Evolutionary conservation across 2,329 filamentous ascomycete genomes (phyloP).

Genomic region (Hirsutella rhossiliensis): DNA sequence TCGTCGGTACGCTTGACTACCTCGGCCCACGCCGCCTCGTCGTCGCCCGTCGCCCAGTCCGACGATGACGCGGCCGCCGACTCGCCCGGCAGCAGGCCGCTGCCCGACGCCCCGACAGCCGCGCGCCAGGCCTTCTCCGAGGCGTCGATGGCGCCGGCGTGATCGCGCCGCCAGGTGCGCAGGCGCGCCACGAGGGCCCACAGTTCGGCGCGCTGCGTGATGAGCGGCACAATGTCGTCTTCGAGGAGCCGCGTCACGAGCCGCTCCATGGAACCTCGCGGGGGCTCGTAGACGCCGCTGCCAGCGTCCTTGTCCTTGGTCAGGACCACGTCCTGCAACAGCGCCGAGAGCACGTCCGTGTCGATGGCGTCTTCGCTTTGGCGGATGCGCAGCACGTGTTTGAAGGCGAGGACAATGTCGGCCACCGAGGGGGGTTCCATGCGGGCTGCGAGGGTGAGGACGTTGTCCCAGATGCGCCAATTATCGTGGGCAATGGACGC

Average conservation of each 20-base stretch:
- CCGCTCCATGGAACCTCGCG: conserved; percentile 47
- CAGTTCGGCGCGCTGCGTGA: conserved; percentile 65
- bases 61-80: conserved; percentile 5
- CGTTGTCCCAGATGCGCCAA: conserved; percentile 93
- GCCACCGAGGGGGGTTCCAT: conserved; percentile 61
- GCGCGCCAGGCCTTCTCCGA: conserved; percentile 86
- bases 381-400: conserved; percentile 64
- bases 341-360: conserved; percentile 52
- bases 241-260: conserved; percentile 65
- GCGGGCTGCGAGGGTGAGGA: conserved; percentile 74
- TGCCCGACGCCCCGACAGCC: conserved; percentile 39
- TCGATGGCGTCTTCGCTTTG: conserved; percentile 73
- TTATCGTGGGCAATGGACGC: conserved; percentile 74
- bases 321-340: conserved; percentile 60
- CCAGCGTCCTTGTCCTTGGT: conserved; percentile 20
- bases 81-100: conserved; percentile 29
- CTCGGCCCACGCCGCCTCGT: conserved; percentile 53
- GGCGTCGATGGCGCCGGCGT: conserved; percentile 62
- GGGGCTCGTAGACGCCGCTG: conserved; percentile 19
- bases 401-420: conserved; percentile 66
- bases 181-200: conserved; percentile 66
- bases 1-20: conserved; percentile 71
- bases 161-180: conserved; percentile 61
- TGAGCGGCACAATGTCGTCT: conserved; percentile 63
- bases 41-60: conserved; percentile 30